Conservation (phyloP, 257 asterid species). For the Salvia rosmarinus region DNA sequence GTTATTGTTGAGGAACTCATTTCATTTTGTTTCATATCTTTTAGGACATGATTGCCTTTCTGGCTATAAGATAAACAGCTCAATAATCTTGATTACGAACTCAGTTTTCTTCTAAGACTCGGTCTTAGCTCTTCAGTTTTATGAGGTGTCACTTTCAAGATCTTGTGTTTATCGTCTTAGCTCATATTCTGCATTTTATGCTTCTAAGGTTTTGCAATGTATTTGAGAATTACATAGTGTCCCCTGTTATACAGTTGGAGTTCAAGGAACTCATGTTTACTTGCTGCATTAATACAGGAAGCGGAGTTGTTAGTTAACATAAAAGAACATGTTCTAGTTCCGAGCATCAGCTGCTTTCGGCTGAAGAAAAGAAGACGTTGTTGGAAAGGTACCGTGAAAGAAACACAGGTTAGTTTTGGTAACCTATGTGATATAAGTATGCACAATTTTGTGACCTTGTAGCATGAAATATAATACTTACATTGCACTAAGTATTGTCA, state of each 20-base stretch:
- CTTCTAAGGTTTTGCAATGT: neutral
- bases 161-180: neutral
- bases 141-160: constrained; percentile 3
- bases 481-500: neutral
- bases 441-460: constrained; percentile 3
- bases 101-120: neutral
- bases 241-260: constrained; percentile 1
- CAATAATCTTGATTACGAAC: neutral
- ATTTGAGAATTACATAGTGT: neutral
- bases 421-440: neutral
- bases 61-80: constrained; percentile 1
- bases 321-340: constrained; percentile 79
- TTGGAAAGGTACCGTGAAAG: constrained; percentile 87
- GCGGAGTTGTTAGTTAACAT: constrained; percentile 78
- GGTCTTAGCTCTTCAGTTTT: neutral
- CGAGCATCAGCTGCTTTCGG: constrained; percentile 69
- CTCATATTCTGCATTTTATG: neutral
- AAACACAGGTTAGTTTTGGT: constrained; percentile 68
- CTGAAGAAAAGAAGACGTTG: constrained; percentile 79
- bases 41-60: neutral
- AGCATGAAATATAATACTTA: neutral
- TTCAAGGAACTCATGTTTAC: constrained; percentile 4
- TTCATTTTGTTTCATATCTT: constrained; percentile 11
- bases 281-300: constrained; percentile 35
- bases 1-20: constrained; percentile 40